Conservation (phyloP, 371 early-diverging fungal species). For the Capillidium heterosporum region DNA sequence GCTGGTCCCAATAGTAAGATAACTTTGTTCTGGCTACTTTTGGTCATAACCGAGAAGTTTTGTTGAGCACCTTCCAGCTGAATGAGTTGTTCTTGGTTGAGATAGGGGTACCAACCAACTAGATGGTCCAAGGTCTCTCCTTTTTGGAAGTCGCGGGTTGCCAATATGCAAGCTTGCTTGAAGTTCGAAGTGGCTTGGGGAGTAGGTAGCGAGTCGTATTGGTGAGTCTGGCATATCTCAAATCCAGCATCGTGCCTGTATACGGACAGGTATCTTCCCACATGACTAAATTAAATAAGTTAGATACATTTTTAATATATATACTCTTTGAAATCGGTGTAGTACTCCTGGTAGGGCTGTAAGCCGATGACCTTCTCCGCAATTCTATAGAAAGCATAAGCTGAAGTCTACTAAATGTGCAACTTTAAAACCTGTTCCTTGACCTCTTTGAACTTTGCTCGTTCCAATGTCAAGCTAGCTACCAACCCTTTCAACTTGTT, state of each 20-base stretch:
- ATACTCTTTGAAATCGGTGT: too few species aligned
- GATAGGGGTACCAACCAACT: conserved; percentile 52
- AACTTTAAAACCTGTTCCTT: too few species aligned
- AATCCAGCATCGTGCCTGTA: conserved; percentile 73
- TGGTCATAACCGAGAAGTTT: conserved; percentile 82
- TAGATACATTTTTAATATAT: background rate
- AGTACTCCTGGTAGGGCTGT: too few species aligned
- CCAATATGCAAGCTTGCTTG: conserved; percentile 69
- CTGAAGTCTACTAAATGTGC: too few species aligned
- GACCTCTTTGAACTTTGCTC: too few species aligned
- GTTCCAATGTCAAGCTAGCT: too few species aligned
- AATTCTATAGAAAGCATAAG: too few species aligned
- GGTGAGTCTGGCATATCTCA: conserved; percentile 48
- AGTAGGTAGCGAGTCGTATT: conserved; percentile 26
- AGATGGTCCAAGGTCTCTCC: conserved; percentile 64
- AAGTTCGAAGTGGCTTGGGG: conserved; percentile 17
- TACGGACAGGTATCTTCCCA: conserved; percentile 43
- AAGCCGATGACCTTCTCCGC: too few species aligned
- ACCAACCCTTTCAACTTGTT: too few species aligned
- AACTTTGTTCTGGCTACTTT: conserved; percentile 40
- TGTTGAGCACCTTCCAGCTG: conserved; percentile 35
- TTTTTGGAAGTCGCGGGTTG: conserved; percentile 46
- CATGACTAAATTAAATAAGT: conserved; percentile 20
- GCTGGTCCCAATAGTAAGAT: conserved; percentile 89
- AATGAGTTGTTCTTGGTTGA: conserved; percentile 50